Conservation (phyloP, 306 rosid genomes). For the Datisca glomerata region DNA sequence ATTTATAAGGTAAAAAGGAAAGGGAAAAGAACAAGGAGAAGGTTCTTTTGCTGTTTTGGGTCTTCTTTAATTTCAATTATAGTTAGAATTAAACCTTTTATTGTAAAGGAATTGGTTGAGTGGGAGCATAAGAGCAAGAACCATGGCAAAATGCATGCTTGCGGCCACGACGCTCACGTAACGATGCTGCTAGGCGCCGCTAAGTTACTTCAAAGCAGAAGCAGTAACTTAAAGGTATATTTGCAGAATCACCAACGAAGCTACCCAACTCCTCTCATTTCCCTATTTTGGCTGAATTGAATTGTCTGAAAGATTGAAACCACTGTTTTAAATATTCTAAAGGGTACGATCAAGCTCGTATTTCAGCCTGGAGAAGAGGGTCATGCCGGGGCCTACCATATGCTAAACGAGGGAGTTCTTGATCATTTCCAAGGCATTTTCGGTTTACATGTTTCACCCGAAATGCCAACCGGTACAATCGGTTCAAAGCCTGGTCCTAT, state of each 20-base stretch:
- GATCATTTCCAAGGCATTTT: conserved; percentile 36
- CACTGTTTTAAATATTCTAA: background rate
- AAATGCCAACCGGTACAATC: conserved; percentile 19
- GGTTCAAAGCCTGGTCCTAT: conserved; percentile 42
- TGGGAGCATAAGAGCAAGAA: conserved; percentile 57
- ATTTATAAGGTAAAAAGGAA: no score
- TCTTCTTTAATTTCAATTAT: no score
- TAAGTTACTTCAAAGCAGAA: conserved; percentile 33
- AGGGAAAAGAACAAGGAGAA: no score
- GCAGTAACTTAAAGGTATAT: conserved; percentile 27
- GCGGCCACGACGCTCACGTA: conserved; percentile 53
- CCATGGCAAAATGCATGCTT: conserved; percentile 49
- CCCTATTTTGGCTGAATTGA: background rate
- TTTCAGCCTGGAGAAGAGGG: conserved; percentile 59
- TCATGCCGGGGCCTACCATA: conserved; percentile 37
- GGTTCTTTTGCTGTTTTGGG: no score
- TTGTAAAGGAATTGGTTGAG: conserved; percentile 45
- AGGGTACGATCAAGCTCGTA: conserved; percentile 63
- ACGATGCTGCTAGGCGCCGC: conserved; percentile 64
- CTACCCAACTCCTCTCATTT: background rate
- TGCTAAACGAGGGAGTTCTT: conserved; percentile 39
- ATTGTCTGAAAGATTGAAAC: conserved; percentile 4
- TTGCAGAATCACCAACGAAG: background rate
- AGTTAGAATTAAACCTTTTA: background rate
- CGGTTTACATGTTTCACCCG: conserved; percentile 33